Evolutionary conservation across 345 rosid genomes (phyloP).

Genomic region (Rubroshorea leprosula): DNA sequence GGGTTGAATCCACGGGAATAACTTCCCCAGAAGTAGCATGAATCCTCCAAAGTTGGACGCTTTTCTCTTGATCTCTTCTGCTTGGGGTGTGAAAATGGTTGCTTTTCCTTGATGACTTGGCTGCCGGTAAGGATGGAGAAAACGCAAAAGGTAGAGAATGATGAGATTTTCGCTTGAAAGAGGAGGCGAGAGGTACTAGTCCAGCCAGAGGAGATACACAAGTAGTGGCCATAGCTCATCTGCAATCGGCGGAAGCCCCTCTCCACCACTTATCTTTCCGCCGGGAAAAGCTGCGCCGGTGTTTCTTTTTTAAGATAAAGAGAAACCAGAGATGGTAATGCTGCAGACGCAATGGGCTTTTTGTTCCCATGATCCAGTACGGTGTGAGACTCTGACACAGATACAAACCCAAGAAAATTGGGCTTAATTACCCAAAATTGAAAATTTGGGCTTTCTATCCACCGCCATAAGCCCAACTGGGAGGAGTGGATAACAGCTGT

Average conservation of each 20-base stretch:
- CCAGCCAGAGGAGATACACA: conserved; percentile 17
- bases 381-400: too few relatives aligned
- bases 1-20: conserved; percentile 23
- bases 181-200: conserved; percentile 1
- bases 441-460: too few relatives aligned
- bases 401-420: too few relatives aligned
- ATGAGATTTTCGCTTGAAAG: conserved; percentile 27
- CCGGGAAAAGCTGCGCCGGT: too few relatives aligned
- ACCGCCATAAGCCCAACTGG: too few relatives aligned
- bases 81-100: conserved; percentile 15
- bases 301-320: too few relatives aligned
- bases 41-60: conserved; percentile 28
- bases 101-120: conserved; percentile 16
- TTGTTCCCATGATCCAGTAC: too few relatives aligned
- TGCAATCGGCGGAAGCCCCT: conserved; percentile 13
- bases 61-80: background rate
- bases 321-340: too few relatives aligned
- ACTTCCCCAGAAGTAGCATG: conserved; percentile 45
- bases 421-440: too few relatives aligned
- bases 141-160: conserved; percentile 9
- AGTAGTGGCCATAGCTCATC: conserved; percentile 25
- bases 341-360: too few relatives aligned
- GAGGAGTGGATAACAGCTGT: too few relatives aligned
- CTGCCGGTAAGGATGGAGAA: conserved; percentile 22
- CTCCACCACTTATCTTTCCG: too few relatives aligned